These are phyloP conservation scores for Saturnispora kantuleensis DNA, from an alignment of 805 yeast species.

Conservation along the genomic window DNA sequence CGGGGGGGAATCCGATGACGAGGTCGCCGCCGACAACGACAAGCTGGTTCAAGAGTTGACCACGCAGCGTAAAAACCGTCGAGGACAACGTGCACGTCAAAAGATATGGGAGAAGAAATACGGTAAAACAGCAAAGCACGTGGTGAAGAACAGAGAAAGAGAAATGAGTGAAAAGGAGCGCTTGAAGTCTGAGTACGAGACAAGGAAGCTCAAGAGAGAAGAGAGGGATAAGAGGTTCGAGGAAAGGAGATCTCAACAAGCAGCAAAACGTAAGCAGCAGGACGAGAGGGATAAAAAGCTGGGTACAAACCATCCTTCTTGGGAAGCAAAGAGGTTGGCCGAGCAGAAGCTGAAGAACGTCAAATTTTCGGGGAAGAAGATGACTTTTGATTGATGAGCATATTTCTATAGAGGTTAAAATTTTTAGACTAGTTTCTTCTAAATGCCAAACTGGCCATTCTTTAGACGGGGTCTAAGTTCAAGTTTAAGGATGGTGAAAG, in stretches of 20 bases:
- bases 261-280: constrained; percentile 12
- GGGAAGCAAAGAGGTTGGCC: constrained; percentile 81
- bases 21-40: constrained; percentile 28
- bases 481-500: neutral
- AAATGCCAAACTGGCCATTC: constrained; percentile 5
- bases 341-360: constrained; percentile 56
- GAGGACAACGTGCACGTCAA: constrained; percentile 96
- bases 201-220: constrained; percentile 58
- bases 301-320: constrained; percentile 71
- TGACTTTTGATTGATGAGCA: constrained; percentile 47
- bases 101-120: constrained; percentile 92
- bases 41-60: constrained; percentile 43
- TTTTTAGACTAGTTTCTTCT: neutral
- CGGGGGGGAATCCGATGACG: constrained; percentile 63
- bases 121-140: constrained; percentile 77
- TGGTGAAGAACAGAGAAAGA: constrained; percentile 53
- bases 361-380: constrained; percentile 77
- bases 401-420: constrained; percentile 1
- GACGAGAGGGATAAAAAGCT: constrained; percentile 19
- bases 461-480: neutral
- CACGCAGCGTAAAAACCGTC: constrained; percentile 63
- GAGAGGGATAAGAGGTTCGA: constrained; percentile 31
- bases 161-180: constrained; percentile 45
- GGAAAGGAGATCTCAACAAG: constrained; percentile 11
- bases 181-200: constrained; percentile 59